phyloP scores from a whole-genome alignment of 1,284 basidiomycete species.

The Boletus sp. region DNA sequence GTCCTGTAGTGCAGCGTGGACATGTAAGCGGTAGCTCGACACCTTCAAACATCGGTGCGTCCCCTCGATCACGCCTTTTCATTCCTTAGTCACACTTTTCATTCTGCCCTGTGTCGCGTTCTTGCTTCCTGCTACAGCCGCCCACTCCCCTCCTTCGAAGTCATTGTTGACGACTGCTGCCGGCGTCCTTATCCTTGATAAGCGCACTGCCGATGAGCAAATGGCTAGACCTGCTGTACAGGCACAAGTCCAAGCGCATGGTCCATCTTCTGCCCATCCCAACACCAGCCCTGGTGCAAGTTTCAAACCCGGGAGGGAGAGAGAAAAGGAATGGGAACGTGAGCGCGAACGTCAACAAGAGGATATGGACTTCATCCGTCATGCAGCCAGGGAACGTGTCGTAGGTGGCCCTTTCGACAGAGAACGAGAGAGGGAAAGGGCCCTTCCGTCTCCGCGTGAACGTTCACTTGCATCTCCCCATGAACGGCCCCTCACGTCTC shows the following conservation, averaged over 20 bases:
- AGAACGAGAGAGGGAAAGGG: conserved; percentile 28
- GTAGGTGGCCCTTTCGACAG: conserved; percentile 20
- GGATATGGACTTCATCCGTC: conserved; percentile 29
- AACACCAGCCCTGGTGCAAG: conserved; percentile 20
- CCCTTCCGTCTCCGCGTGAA: conserved; percentile 26
- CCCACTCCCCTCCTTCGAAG: conserved; percentile 30
- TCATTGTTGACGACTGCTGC: conserved; percentile 24
- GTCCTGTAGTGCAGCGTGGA: conserved; percentile 29
- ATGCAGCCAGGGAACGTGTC: conserved; percentile 24
- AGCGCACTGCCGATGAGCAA: conserved; percentile 32
- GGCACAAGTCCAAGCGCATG: conserved; percentile 20
- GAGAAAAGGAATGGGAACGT: conserved; percentile 32
- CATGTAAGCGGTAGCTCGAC: conserved; percentile 28
- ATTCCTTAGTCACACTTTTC: conserved; percentile 2
- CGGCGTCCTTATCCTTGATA: conserved; percentile 31
- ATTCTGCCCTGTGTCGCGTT: neutral
- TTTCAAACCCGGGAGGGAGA: conserved; percentile 29
- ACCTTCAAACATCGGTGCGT: conserved; percentile 28
- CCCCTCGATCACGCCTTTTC: neutral
- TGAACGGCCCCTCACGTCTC: conserved; percentile 18
- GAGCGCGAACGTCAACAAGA: conserved; percentile 30
- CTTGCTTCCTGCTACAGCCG: conserved; percentile 10
- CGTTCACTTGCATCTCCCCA: conserved; percentile 20
- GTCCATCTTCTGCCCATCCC: conserved; percentile 19
- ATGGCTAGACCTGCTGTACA: conserved; percentile 22